These are phyloP conservation scores for Borealophlyctis nickersoniae DNA, from an alignment of 192 early-diverging fungal species.

Conservation along the genomic window DNA sequence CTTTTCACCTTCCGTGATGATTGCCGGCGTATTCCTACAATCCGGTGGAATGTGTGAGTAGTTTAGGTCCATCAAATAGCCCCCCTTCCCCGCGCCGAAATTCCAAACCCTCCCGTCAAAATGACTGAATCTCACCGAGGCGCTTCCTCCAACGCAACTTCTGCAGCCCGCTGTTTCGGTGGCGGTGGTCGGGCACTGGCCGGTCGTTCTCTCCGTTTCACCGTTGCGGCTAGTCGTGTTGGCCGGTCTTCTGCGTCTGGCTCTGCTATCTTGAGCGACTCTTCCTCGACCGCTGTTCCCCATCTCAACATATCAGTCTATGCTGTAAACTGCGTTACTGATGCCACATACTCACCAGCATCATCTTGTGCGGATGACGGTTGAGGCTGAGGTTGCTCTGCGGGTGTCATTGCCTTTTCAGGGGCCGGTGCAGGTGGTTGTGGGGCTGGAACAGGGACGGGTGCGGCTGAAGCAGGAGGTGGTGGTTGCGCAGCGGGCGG, in stretches of 20 bases:
- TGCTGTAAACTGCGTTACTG: too few relatives aligned
- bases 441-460: conserved; percentile 2
- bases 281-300: conserved; percentile 23
- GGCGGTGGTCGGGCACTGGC: conserved; percentile 52
- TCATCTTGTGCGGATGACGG: neutral
- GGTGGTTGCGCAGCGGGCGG: conserved; percentile 16
- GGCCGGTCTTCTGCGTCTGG: conserved; percentile 19
- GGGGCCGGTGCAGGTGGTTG: conserved; percentile 12
- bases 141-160: conserved; percentile 36
- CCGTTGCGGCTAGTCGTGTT: conserved; percentile 14
- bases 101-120: too few relatives aligned
- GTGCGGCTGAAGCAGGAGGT: neutral
- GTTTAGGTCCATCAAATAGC: too few relatives aligned
- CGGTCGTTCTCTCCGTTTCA: conserved; percentile 41
- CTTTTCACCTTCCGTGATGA: conserved; percentile 37
- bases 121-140: conserved; percentile 23
- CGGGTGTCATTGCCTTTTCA: neutral
- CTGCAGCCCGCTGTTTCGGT: conserved; percentile 39
- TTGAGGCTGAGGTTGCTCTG: conserved; percentile 3
- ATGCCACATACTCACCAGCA: too few relatives aligned
- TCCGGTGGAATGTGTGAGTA: neutral
- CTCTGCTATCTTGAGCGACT: conserved; percentile 3
- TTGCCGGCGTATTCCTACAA: conserved; percentile 25
- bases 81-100: too few relatives aligned
- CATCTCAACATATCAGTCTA: too few relatives aligned